Evolutionary conservation across 176 grass and related monocot genomes (phyloP).

Genomic region (Alopecurus myosuroides): DNA sequence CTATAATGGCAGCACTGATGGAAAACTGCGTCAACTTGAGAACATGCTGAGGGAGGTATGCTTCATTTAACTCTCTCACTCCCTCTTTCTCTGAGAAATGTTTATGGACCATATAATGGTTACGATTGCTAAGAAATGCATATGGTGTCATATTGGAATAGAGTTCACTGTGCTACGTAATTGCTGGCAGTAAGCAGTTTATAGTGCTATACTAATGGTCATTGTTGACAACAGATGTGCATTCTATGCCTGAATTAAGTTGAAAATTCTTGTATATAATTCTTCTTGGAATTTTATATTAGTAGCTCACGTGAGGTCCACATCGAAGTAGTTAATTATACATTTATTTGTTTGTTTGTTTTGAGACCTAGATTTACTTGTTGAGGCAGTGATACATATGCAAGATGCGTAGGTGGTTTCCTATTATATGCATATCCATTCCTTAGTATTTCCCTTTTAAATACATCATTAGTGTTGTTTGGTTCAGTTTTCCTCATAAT

Average conservation of each 20-base stretch:
- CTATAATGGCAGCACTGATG: slow-evolving; percentile 69
- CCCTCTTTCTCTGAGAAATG: background rate
- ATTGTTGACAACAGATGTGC: background rate
- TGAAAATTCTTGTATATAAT: background rate
- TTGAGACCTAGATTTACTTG: background rate
- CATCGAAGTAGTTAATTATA: background rate
- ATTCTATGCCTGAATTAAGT: background rate
- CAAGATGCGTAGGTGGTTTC: background rate
- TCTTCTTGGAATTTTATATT: background rate
- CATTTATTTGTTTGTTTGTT: background rate
- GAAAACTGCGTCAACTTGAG: slow-evolving; percentile 83
- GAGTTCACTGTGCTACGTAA: background rate
- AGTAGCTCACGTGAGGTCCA: background rate
- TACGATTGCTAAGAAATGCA: background rate
- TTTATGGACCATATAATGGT: background rate
- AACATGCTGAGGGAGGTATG: slow-evolving; percentile 89
- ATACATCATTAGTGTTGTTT: background rate
- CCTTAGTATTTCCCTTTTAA: background rate
- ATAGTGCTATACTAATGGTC: background rate
- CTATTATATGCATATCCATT: background rate
- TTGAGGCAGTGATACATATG: background rate
- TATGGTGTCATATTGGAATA: background rate
- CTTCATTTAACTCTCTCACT: background rate
- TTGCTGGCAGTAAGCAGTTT: background rate
- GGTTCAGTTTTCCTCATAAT: background rate